Conservation (phyloP, 2,329 filamentous ascomycete species). For the Aureobasidium mangrovei region DNA sequence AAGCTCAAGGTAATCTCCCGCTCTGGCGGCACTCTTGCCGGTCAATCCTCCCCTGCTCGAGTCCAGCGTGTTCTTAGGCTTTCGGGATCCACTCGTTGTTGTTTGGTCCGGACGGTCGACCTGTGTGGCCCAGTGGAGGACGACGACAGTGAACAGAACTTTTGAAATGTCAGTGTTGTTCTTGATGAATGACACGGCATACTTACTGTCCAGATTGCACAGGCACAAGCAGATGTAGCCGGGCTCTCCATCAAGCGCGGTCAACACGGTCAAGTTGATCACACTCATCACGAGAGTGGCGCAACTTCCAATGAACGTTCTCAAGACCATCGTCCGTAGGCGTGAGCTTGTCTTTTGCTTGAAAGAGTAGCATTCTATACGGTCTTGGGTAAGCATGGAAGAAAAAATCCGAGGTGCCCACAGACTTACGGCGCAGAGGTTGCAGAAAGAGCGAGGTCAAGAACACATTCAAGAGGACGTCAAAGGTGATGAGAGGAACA, state of each 20-base stretch:
- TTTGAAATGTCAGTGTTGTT: background rate
- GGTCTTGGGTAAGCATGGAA: background rate
- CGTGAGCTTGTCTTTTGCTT: slow-evolving; percentile 37
- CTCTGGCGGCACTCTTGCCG: background rate
- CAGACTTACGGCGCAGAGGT: background rate
- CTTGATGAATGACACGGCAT: no score
- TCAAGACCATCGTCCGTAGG: slow-evolving; percentile 45
- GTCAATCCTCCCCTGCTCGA: background rate
- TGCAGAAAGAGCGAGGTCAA: slow-evolving; percentile 6
- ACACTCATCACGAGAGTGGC: slow-evolving; percentile 51
- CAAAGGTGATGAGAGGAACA: slow-evolving; percentile 54
- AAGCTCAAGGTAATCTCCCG: background rate
- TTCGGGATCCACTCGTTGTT: background rate
- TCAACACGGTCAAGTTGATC: slow-evolving; percentile 50
- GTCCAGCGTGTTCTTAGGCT: background rate
- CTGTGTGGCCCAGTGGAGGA: slow-evolving; percentile 53
- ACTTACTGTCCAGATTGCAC: slow-evolving; percentile 54
- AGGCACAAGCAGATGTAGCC: slow-evolving; percentile 59
- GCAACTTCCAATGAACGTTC: slow-evolving; percentile 52
- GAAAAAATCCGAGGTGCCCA: no score
- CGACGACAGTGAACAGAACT: slow-evolving; percentile 49
- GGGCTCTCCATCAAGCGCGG: slow-evolving; percentile 51
- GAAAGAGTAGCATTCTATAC: slow-evolving; percentile 47
- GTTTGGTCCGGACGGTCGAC: slow-evolving; percentile 23
- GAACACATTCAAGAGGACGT: slow-evolving; percentile 49